Percentiles rank a stretch among this genome's conserved stretches.
Conservation (phyloP, 208 protist species). For the Polymyxa betae region DNA sequence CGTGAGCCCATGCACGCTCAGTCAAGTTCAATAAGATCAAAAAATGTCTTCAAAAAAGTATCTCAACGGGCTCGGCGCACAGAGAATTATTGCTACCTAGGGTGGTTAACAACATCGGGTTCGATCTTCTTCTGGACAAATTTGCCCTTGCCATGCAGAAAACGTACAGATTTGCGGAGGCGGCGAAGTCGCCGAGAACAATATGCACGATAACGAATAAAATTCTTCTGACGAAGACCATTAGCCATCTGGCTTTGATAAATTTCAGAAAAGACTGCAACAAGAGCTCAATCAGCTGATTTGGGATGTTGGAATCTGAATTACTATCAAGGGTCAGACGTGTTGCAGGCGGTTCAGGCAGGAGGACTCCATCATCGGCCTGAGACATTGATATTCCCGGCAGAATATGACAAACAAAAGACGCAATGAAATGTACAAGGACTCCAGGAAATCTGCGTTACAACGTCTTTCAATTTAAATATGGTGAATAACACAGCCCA, state of each 20-base stretch:
- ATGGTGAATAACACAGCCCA: no score
- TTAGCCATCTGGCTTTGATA: slow-evolving; percentile 29
- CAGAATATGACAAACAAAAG: no score
- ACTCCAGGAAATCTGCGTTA: no score
- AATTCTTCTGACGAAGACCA: slow-evolving; percentile 33
- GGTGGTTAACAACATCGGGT: background rate
- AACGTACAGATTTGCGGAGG: slow-evolving; percentile 15
- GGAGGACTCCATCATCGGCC: background rate
- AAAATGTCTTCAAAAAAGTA: background rate
- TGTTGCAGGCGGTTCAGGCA: background rate
- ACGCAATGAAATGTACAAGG: no score
- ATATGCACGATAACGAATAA: slow-evolving; percentile 44
- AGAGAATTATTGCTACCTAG: background rate
- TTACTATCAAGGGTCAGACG: background rate
- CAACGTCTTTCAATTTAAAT: no score
- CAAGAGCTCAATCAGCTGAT: background rate
- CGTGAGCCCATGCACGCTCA: slow-evolving; percentile 16
- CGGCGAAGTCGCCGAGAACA: slow-evolving; percentile 12
- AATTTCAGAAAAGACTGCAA: slow-evolving; percentile 21
- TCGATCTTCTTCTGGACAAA: slow-evolving; percentile 29
- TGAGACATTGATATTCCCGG: no score
- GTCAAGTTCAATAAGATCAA: background rate
- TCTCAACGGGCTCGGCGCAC: background rate
- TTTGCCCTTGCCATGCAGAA: background rate
- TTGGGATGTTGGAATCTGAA: background rate